phyloP scores from a whole-genome alignment of 108 stramenopile species.

The Discostella pseudostelligera region DNA sequence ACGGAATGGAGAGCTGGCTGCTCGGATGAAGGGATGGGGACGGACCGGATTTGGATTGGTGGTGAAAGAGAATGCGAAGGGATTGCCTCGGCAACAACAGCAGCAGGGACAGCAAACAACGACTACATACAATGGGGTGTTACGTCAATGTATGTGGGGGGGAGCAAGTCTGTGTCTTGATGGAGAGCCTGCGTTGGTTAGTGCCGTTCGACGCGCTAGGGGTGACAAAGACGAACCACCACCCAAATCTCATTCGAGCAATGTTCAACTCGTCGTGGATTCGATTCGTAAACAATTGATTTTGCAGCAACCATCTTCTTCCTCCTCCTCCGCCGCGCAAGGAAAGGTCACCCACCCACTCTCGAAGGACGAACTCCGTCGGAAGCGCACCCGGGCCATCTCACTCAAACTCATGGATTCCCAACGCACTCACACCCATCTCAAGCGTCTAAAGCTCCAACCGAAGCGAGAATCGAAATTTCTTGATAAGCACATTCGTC shows the following conservation, averaged over 20 bases:
- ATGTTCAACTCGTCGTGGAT: conserved; percentile 11
- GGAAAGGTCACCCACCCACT: not conserved
- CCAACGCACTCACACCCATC: conserved; percentile 31
- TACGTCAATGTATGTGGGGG: conserved; percentile 6
- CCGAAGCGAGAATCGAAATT: conserved; percentile 72
- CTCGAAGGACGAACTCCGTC: conserved; percentile 23
- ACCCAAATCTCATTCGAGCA: conserved; percentile 1
- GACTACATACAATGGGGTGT: conserved; percentile 6
- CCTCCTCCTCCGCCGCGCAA: too few species aligned
- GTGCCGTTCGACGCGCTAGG: conserved; percentile 7
- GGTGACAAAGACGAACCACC: conserved; percentile 5
- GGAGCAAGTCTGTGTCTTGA: conserved; percentile 27
- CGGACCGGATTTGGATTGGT: conserved; percentile 36
- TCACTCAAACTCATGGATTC: conserved; percentile 53
- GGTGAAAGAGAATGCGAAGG: conserved; percentile 26
- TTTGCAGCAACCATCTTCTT: conserved; percentile 11
- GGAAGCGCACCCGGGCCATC: conserved; percentile 17
- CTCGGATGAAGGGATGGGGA: conserved; percentile 42
- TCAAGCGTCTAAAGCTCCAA: conserved; percentile 74
- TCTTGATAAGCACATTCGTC: conserved; percentile 66
- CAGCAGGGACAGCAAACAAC: not conserved
- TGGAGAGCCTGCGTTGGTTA: conserved; percentile 22
- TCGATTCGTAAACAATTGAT: conserved; percentile 33
- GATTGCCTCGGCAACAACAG: conserved; percentile 2
- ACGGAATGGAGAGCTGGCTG: not conserved